Base-by-base conservation (phyloP, 768 basidiomycete species). In the Asterophora parasitica region DNA sequence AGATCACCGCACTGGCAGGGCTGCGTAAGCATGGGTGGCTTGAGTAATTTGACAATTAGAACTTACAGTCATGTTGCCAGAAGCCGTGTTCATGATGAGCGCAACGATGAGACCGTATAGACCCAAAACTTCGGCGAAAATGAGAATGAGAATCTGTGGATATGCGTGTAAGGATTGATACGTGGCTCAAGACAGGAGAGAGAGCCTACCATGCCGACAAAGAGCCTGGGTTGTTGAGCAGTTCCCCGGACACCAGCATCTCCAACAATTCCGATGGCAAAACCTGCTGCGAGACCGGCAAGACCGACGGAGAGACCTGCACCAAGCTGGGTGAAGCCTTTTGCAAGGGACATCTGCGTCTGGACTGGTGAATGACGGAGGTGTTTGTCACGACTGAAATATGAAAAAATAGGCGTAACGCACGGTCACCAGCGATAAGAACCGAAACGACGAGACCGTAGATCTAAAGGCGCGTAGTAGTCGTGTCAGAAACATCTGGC, bases 361-460 rank as follows among this genome's bases (percentile, higher is more conserved):
- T 65, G 52, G 52, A 97, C 92, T 94, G 53, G 12, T 16, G 13
- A 46, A 20, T 26, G 38, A 7, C 32, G 27, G 40, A 44, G 30
- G 23, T 49, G 4, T 23, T 26, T 35, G 15, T 36, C 11, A 5
- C 7, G 7, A 42, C 31, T n/a, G 30, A 41, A 16, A 27, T 4
- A 13, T 20, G 38, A 23, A 23, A 27, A n/a, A 12, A 30, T 17
- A 26, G 42, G 26, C 36, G 39, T 20, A 27, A 84, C 92, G 63
- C 65, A 96, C 93, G 76, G 64, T 82, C 80, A 61, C 81, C 75
- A 47, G 89, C 85, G 65, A 99, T 96, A 62, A 99, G 80, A 47
- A 98, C 95, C n/a, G 93, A 94, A 40, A 99, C 95, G 68, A 99
- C 96, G 52, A 99, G 83, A 61, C 96, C 96, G 70, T 99, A 97